Base-by-base conservation (phyloP, 2,329 filamentous ascomycete species). In the Pseudogymnoascus sp. region DNA sequence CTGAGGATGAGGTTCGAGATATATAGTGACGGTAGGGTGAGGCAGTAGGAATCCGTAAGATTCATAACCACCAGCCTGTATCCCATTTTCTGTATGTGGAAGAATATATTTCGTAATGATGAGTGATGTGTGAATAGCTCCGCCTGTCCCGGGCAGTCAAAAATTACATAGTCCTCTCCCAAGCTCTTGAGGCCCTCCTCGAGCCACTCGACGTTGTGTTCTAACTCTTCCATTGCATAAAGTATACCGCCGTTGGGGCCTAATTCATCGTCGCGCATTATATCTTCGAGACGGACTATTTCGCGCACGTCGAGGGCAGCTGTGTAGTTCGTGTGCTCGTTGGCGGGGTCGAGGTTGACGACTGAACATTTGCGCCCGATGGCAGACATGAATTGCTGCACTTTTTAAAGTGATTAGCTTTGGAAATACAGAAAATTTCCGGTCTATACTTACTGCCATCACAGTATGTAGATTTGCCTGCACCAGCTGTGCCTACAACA, bases 401-500 rank as follows among this genome's bases (percentile, higher is more conserved):
- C 86, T 88, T 65, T 8, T 25, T 60, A 48, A 25, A 8, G 37
- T 61, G 54, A 23, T 69, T 60, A 69, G 64, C 61, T 14, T 19
- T 45, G 45, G 23, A 28, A 3, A 36, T 60, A 41, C n/a, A n/a
- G 23, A 6, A 8, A 19, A 8, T 4, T 34, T 41, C 25, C 63
- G 39, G 28, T 19, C 13, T 19, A 60, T 39, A 73, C 85, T 76
- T 76, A 88, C 86, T 96, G 74, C 95, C 95, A 86, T 98, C 92
- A 81, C 93, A 98, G 76, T 96, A 97, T 6, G 95, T 99, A 68
- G 92, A 97, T 79, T 99, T 99, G 66, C 95, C 95, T 31, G 92
- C 87, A 72, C 95, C 95, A 6, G 95, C 95, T 69, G 93, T 93
- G n/a, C 95, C 95, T 71, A 96, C 87, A 39, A 96, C 87, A 48